These are phyloP conservation scores for Euphorbia peplus DNA, from an alignment of 345 rosid genomes.

Conservation along the genomic window DNA sequence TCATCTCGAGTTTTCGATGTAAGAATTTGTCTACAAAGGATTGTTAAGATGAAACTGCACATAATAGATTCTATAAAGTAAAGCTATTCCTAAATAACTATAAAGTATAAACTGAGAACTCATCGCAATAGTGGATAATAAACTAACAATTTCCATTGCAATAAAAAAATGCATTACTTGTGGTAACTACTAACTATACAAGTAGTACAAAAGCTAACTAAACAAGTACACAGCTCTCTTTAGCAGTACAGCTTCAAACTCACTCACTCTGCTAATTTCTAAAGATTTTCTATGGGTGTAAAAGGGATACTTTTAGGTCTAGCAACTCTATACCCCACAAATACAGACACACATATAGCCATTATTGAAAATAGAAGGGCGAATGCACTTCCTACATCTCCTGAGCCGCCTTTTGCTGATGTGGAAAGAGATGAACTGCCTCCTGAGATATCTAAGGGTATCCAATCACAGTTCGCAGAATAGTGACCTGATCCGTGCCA, in stretches of 20 bases:
- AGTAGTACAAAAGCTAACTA: constrained; percentile 7
- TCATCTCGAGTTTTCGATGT: too few species aligned
- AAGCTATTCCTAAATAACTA: too few species aligned
- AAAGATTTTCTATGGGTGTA: constrained; percentile 37
- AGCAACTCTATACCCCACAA: constrained; percentile 49
- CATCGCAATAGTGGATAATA: neutral
- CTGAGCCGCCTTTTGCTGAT: constrained; percentile 39
- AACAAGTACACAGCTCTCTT: constrained; percentile 13
- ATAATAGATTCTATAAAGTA: neutral
- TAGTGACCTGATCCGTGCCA: constrained; percentile 94
- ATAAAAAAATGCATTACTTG: constrained; percentile 3
- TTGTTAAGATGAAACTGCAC: too few species aligned
- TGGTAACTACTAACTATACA: too few species aligned
- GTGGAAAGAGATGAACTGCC: constrained; percentile 34
- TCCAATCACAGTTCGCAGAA: constrained; percentile 83
- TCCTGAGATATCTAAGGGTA: constrained; percentile 53
- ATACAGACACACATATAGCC: constrained; percentile 58
- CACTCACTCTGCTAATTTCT: neutral
- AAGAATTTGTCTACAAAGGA: too few species aligned
- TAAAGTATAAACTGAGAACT: neutral
- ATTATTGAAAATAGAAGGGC: constrained; percentile 60
- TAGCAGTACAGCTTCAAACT: neutral
- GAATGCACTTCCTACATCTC: constrained; percentile 49
- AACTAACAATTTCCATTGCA: neutral
- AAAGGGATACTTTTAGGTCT: constrained; percentile 36